Evolutionary conservation across 495 filamentous ascomycete species (phyloP).

Genomic region (Talaromyces thailandensis): DNA sequence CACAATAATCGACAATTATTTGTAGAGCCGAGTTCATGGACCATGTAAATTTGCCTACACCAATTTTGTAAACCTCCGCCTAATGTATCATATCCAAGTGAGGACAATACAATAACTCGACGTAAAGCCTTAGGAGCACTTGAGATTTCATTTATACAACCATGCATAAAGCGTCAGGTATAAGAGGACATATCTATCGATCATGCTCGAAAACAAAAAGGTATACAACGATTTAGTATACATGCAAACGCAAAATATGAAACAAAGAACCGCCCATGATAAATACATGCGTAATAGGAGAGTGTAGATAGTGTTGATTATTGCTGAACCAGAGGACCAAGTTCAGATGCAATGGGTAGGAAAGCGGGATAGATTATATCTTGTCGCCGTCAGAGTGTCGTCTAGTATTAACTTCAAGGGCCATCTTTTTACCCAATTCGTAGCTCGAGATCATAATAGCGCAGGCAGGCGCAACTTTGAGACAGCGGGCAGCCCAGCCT

Average conservation of each 20-base stretch:
- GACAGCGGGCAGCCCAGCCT: constrained; percentile 80
- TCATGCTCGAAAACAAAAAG: neutral
- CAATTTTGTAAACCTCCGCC: neutral
- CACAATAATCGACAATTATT: neutral
- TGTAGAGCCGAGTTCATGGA: neutral
- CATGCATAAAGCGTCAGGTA: neutral
- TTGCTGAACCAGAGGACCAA: neutral
- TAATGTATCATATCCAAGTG: neutral
- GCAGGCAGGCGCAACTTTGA: constrained; percentile 93
- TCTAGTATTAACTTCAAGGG: constrained; percentile 70
- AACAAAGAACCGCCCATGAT: neutral
- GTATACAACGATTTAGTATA: neutral
- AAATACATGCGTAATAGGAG: neutral
- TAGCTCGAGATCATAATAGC: constrained; percentile 99
- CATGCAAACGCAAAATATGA: neutral
- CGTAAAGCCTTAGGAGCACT: too few relatives aligned
- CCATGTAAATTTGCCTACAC: neutral
- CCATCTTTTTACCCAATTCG: constrained; percentile 88
- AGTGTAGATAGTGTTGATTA: neutral
- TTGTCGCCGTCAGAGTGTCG: constrained; percentile 6
- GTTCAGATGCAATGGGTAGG: neutral
- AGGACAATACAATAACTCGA: too few relatives aligned
- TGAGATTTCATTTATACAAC: neutral
- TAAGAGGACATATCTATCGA: neutral
- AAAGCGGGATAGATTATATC: neutral